phyloP scores from a whole-genome alignment of 441 rosid species.

The Manihot esculenta region DNA sequence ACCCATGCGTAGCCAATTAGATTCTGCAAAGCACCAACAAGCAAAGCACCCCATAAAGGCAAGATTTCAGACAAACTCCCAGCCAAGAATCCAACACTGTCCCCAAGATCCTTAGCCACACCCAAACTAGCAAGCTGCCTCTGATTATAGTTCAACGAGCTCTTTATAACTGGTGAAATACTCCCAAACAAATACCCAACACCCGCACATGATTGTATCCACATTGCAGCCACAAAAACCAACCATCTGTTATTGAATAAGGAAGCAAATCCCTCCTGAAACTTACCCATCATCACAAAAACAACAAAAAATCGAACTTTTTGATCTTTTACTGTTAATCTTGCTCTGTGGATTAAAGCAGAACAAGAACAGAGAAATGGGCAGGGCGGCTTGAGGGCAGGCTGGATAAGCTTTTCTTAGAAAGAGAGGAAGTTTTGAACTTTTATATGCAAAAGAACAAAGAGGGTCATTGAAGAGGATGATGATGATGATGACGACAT shows the following conservation, averaged over 20 bases:
- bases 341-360: neutral
- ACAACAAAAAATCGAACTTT: neutral
- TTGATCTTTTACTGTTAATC: neutral
- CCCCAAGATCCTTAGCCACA: conserved; percentile 97
- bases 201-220: conserved; percentile 97
- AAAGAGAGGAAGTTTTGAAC: neutral
- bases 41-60: conserved; percentile 93
- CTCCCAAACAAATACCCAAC: conserved; percentile 93
- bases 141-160: conserved; percentile 81
- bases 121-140: conserved; percentile 77
- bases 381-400: neutral
- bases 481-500: conserved; percentile 1
- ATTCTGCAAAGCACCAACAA: conserved; percentile 90
- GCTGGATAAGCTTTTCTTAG: neutral
- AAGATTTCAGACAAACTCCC: conserved; percentile 79
- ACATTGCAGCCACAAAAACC: conserved; percentile 97
- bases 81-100: conserved; percentile 89
- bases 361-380: neutral
- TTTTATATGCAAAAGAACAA: conserved; percentile 2
- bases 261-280: conserved; percentile 45
- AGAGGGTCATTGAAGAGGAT: neutral
- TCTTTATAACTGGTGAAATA: conserved; percentile 93
- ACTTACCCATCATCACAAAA: conserved; percentile 35
- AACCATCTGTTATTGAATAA: conserved; percentile 86
- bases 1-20: conserved; percentile 92